Conservation (phyloP, 495 filamentous ascomycete species). For the Amphirosellinia nigrospora region DNA sequence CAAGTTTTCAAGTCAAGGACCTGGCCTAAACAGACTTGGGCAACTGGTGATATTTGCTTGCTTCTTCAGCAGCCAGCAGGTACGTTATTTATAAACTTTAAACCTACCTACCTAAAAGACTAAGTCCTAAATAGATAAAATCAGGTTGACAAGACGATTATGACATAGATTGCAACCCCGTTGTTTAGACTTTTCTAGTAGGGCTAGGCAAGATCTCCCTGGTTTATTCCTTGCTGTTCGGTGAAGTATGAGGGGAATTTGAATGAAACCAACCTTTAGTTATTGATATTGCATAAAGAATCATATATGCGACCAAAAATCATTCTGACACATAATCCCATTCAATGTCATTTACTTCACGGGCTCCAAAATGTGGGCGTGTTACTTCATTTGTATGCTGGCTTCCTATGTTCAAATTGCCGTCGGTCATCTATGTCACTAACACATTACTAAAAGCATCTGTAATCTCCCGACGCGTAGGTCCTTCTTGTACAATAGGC, state of each 20-base stretch:
- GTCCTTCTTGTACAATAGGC: slow-evolving; percentile 40
- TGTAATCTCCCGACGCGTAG: slow-evolving; percentile 51
- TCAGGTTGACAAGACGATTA: background rate
- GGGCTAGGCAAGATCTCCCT: background rate
- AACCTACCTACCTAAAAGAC: background rate
- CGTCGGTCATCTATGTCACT: slow-evolving; percentile 44
- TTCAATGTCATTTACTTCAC: background rate
- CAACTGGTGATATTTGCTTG: background rate
- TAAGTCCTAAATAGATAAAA: background rate
- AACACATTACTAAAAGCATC: slow-evolving; percentile 57
- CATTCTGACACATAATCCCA: background rate
- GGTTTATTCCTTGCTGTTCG: background rate
- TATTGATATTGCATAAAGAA: too few relatives aligned
- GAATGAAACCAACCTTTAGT: too few relatives aligned
- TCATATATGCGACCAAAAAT: background rate
- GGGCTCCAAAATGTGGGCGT: slow-evolving; percentile 1
- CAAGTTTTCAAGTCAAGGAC: background rate
- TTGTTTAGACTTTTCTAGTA: background rate
- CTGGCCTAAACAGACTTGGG: background rate
- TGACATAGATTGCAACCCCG: background rate
- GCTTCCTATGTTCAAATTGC: slow-evolving; percentile 22
- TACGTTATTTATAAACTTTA: background rate
- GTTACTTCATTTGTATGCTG: slow-evolving; percentile 13
- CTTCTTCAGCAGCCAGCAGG: background rate
- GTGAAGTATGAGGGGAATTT: too few relatives aligned